Evolutionary conservation across 176 grass and related monocot genomes (phyloP).

Genomic region (Rhipidocladum racemiflorum): DNA sequence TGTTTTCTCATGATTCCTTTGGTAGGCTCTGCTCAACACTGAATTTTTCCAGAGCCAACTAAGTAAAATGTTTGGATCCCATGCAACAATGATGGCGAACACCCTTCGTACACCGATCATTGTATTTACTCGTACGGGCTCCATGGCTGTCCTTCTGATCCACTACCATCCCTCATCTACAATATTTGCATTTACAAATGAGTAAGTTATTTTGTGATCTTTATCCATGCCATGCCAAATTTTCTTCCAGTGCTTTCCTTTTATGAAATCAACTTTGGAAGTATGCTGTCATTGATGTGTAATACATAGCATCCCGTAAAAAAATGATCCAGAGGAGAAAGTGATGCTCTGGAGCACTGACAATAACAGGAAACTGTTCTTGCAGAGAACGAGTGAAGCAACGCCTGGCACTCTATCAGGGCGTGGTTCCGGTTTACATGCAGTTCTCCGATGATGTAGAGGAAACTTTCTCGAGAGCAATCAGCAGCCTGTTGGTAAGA

Average conservation of each 20-base stretch:
- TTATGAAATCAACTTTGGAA: background rate
- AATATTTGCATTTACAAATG: conserved; percentile 92
- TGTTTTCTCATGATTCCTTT: conserved; percentile 30
- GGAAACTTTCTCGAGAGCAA: conserved; percentile 89
- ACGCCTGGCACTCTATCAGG: conserved; percentile 84
- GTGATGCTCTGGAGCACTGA: conserved; percentile 11
- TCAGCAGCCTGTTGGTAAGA: conserved; percentile 69
- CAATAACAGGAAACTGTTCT: background rate
- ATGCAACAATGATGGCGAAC: conserved; percentile 91
- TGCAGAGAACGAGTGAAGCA: conserved; percentile 83
- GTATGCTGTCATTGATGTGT: background rate
- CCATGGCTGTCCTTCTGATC: conserved; percentile 91
- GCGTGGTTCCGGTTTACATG: conserved; percentile 85
- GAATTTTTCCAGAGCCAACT: conserved; percentile 65
- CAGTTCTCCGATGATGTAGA: conserved; percentile 86
- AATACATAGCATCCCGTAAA: background rate
- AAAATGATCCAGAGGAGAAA: background rate
- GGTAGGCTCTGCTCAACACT: conserved; percentile 44
- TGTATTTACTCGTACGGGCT: conserved; percentile 95
- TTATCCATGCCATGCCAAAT: background rate
- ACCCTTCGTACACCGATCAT: conserved; percentile 76
- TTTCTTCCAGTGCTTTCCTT: background rate
- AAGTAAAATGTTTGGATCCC: conserved; percentile 90
- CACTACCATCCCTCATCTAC: conserved; percentile 79
- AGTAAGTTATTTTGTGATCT: conserved; percentile 50